A percentile compares a stretch with the other conserved stretches of the same genome.
These are phyloP conservation scores for Trichophaea hybrida DNA, from an alignment of 2,329 filamentous ascomycete species.

Conservation along the genomic window DNA sequence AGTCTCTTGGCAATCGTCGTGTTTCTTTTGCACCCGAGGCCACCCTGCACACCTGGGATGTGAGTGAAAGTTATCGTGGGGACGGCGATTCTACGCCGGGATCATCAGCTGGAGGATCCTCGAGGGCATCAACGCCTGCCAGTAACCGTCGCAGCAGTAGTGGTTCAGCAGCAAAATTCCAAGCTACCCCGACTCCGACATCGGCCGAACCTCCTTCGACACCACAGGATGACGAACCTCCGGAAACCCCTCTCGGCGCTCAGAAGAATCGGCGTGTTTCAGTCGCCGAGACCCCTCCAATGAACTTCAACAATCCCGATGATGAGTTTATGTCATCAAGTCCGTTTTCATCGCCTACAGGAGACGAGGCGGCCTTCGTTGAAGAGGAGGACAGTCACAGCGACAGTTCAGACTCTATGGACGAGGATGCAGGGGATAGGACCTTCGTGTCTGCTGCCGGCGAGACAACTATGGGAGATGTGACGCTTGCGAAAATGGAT, in stretches of 20 bases:
- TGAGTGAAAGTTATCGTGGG: conserved; percentile 53
- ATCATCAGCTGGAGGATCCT: conserved; percentile 57
- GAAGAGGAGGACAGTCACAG: conserved; percentile 43
- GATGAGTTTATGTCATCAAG: conserved; percentile 47
- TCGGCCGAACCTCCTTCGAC: conserved; percentile 41
- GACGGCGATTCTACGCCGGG: conserved; percentile 54
- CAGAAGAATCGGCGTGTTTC: conserved; percentile 34
- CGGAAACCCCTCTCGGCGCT: conserved; percentile 51
- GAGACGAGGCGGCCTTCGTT: conserved; percentile 36
- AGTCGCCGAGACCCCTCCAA: conserved; percentile 47
- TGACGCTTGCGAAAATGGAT: conserved; percentile 29
- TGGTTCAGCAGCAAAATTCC: conserved; percentile 7
- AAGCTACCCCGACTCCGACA: conserved; percentile 26
- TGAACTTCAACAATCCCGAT: conserved; percentile 51
- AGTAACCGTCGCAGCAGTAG: conserved; percentile 9
- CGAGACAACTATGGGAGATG: conserved; percentile 21
- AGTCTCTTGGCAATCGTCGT: conserved; percentile 80
- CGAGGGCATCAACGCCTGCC: conserved; percentile 51
- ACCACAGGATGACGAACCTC: conserved; percentile 39
- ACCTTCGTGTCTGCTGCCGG: conserved; percentile 49
- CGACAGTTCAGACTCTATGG: conserved; percentile 38
- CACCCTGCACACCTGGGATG: conserved; percentile 92
- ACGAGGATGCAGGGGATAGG: conserved; percentile 31
- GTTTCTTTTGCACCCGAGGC: conserved; percentile 97
- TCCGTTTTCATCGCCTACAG: conserved; percentile 9